phyloP scores from a whole-genome alignment of 345 rosid species.

The Eutrema yunnanense region DNA sequence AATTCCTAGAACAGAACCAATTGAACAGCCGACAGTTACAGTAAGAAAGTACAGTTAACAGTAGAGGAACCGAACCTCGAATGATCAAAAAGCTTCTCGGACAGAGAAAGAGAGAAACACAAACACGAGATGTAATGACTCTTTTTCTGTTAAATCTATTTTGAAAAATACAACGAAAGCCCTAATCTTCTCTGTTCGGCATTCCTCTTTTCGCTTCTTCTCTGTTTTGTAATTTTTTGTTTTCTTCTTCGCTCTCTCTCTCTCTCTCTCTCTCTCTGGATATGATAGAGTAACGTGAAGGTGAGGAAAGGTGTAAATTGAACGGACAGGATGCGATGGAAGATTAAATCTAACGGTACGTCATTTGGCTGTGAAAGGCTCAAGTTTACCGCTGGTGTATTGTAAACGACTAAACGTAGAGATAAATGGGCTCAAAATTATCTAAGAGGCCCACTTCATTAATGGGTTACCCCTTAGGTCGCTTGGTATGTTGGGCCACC shows the following conservation, averaged over 20 bases:
- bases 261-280: neutral
- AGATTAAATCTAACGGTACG: constrained; percentile 14
- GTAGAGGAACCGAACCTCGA: constrained; percentile 13
- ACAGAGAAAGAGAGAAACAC: neutral
- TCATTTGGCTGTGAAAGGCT: neutral
- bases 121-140: neutral
- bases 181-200: constrained; percentile 26
- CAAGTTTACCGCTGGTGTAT: neutral
- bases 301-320: neutral
- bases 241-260: neutral
- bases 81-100: neutral
- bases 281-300: constrained; percentile 14
- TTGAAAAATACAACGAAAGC: constrained; percentile 5
- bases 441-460: neutral
- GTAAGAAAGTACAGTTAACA: neutral
- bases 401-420: neutral
- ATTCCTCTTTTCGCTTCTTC: constrained; percentile 12
- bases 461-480: neutral
- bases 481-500: neutral
- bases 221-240: neutral
- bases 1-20: neutral
- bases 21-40: neutral
- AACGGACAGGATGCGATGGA: constrained; percentile 11
- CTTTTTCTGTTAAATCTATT: neutral
- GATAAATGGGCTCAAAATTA: neutral